phyloP scores from a whole-genome alignment of 192 early-diverging fungal genomes.

The Gonapodya sp. region DNA sequence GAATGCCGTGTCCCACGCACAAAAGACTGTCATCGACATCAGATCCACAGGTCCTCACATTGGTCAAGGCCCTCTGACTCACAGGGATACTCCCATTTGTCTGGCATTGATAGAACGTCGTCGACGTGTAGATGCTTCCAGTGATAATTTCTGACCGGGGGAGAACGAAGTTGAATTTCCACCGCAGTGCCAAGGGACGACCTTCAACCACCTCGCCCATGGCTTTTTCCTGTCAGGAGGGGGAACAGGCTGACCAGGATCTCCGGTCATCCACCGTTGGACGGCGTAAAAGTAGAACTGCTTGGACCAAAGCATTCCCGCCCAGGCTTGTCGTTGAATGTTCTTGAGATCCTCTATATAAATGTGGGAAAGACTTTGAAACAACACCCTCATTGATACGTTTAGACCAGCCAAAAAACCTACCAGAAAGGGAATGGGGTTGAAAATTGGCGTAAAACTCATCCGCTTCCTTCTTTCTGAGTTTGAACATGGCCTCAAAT shows the following conservation, averaged over 20 bases:
- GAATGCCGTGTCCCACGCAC: constrained; percentile 27
- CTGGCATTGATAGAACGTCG: constrained; percentile 25
- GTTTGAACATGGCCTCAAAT: constrained; percentile 16
- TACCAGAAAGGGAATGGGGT: neutral
- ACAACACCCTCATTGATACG: too few relatives aligned
- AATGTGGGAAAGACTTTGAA: neutral
- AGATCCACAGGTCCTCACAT: too few relatives aligned
- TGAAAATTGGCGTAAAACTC: constrained; percentile 17
- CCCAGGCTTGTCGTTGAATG: constrained; percentile 24
- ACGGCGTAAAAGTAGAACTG: constrained; percentile 23
- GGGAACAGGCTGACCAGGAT: constrained; percentile 18
- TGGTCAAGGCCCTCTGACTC: neutral
- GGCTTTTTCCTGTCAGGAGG: constrained; percentile 21
- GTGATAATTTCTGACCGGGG: neutral
- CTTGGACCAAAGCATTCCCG: constrained; percentile 27
- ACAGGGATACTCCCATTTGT: constrained; percentile 27
- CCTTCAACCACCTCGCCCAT: constrained; percentile 2
- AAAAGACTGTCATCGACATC: constrained; percentile 13
- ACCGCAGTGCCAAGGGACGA: neutral
- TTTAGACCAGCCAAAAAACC: too few relatives aligned
- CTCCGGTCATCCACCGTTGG: constrained; percentile 25
- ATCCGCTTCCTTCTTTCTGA: constrained; percentile 21
- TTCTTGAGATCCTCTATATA: constrained; percentile 15
- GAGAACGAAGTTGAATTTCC: neutral
- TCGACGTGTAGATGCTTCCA: constrained; percentile 26